Conservation (phyloP, 108 stramenopile genomes). For the Asterionellopsis glacialis region DNA sequence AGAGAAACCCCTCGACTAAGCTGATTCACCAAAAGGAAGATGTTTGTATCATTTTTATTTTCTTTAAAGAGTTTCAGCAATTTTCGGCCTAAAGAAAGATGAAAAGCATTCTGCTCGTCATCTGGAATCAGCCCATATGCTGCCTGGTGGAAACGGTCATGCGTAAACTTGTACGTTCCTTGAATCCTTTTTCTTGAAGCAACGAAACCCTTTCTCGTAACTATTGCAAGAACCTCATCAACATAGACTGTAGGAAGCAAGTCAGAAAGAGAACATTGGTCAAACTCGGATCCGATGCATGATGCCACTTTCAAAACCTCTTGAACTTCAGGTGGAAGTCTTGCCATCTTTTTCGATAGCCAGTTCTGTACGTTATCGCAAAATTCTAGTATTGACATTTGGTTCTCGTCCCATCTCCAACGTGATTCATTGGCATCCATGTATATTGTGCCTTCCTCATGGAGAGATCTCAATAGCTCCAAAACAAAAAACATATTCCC, state of each 20-base stretch:
- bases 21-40: conserved; percentile 11
- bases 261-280: conserved; percentile 23
- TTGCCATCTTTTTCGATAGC: neutral
- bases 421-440: conserved; percentile 8
- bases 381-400: neutral
- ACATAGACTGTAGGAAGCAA: neutral
- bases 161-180: conserved; percentile 33
- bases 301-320: conserved; percentile 40
- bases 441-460: conserved; percentile 10
- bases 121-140: conserved; percentile 32
- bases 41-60: conserved; percentile 8
- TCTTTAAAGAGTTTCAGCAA: conserved; percentile 19
- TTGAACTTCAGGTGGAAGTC: conserved; percentile 7
- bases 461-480: conserved; percentile 21
- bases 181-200: conserved; percentile 35
- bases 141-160: conserved; percentile 34
- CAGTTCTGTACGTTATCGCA: neutral
- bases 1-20: neutral
- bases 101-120: conserved; percentile 28
- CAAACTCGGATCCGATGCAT: conserved; percentile 44
- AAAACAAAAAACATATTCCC: conserved; percentile 38
- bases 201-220: conserved; percentile 22
- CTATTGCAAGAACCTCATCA: conserved; percentile 39
- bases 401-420: conserved; percentile 3
- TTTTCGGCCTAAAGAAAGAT: conserved; percentile 35